Percentiles rank a stretch among this genome's conserved stretches.
These are phyloP conservation scores for Podospora comata DNA, from an alignment of 495 filamentous ascomycete genomes.

Conservation along the genomic window DNA sequence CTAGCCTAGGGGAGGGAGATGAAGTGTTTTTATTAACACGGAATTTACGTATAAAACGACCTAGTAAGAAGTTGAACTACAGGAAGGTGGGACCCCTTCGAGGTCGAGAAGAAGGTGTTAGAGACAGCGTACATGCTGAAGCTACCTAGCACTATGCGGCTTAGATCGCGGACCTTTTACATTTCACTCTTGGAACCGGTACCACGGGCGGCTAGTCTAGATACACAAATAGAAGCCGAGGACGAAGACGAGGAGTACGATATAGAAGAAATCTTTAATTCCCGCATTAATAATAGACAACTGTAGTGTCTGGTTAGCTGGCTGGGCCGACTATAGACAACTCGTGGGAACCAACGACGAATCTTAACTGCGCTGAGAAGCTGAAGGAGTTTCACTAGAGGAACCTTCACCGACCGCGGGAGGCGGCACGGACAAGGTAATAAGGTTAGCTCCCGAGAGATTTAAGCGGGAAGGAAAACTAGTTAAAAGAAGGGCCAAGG, in stretches of 20 bases:
- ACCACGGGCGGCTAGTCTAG: background rate
- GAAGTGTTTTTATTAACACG: background rate
- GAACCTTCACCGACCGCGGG: too few relatives aligned
- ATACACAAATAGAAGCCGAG: background rate
- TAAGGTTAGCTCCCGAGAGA: too few relatives aligned
- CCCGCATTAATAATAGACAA: background rate
- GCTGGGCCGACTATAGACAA: too few relatives aligned
- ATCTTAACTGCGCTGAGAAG: too few relatives aligned
- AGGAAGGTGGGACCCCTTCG: background rate
- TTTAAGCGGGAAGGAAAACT: too few relatives aligned
- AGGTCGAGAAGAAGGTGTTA: constrained; percentile 3
- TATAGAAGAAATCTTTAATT: background rate
- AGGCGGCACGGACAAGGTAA: too few relatives aligned
- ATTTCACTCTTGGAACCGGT: background rate
- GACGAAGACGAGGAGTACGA: background rate
- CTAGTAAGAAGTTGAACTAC: background rate
- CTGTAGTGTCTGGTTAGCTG: too few relatives aligned
- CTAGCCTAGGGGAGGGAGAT: background rate
- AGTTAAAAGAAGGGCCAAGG: too few relatives aligned
- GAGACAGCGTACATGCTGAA: background rate
- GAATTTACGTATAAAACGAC: background rate
- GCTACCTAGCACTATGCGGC: too few relatives aligned
- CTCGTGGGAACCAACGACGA: too few relatives aligned
- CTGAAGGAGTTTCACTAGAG: too few relatives aligned
- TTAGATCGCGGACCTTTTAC: too few relatives aligned